These are phyloP conservation scores for Lentinula boryana DNA, from an alignment of 768 basidiomycete species.

Conservation along the genomic window DNA sequence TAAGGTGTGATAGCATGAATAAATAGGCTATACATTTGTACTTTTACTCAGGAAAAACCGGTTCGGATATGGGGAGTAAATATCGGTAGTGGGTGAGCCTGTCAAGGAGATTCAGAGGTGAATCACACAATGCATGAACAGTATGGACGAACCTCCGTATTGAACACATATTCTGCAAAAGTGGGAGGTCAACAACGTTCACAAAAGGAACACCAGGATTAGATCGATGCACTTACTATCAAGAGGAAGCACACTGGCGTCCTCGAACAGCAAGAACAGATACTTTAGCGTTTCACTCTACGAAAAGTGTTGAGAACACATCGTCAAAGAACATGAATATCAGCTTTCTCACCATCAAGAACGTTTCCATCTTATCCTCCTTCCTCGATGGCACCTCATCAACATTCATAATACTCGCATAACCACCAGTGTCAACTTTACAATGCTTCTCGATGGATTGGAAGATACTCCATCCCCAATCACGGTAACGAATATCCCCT, in stretches of 20 bases:
- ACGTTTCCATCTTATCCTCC: constrained; percentile 95
- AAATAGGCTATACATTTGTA: not conserved
- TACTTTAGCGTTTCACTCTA: constrained; percentile 91
- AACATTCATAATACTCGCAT: constrained; percentile 79
- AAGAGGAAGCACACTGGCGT: constrained; percentile 64
- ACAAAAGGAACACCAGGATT: not conserved
- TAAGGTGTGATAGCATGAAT: not conserved
- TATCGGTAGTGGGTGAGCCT: constrained; percentile 73
- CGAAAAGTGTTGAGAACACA: not conserved
- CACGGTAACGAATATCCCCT: constrained; percentile 74
- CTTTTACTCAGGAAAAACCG: constrained; percentile 30
- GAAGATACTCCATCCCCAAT: constrained; percentile 87
- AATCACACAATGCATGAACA: not conserved
- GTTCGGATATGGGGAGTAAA: constrained; percentile 51
- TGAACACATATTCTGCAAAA: constrained; percentile 74
- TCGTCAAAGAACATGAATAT: constrained; percentile 4
- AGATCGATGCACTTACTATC: constrained; percentile 44
- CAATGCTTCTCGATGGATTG: constrained; percentile 84
- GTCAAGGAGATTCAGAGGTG: not conserved
- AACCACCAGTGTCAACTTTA: constrained; percentile 72
- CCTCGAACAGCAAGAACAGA: constrained; percentile 81
- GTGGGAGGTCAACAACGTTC: not conserved
- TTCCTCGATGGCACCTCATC: constrained; percentile 62
- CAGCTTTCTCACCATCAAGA: constrained; percentile 61
- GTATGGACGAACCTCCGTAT: constrained; percentile 64